These are phyloP conservation scores for Fusarium camptoceras DNA, from an alignment of 2,329 filamentous ascomycete species.

Conservation along the genomic window DNA sequence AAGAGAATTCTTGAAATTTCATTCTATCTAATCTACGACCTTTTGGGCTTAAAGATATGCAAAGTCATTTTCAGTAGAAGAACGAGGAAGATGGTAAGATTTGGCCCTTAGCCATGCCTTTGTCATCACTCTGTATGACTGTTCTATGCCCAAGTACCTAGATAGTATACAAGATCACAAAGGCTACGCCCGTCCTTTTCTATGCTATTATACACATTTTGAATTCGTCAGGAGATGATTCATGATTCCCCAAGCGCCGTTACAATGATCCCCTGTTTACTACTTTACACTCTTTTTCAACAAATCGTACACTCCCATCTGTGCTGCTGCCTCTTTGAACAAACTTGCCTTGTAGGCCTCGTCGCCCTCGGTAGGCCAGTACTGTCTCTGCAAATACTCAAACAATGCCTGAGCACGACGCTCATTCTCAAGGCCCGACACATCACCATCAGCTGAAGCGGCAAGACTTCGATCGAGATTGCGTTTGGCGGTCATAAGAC, in stretches of 20 bases:
- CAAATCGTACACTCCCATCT: constrained; percentile 59
- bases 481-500: constrained; percentile 58
- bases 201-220: constrained; percentile 21
- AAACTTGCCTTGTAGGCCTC: constrained; percentile 43
- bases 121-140: constrained; percentile 9
- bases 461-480: constrained; percentile 56
- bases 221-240: constrained; percentile 12
- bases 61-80: not conserved
- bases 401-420: constrained; percentile 56
- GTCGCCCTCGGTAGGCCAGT: constrained; percentile 48
- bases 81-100: not conserved
- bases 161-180: constrained; percentile 16
- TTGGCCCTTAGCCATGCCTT: not conserved
- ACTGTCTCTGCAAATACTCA: constrained; percentile 56
- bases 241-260: not conserved
- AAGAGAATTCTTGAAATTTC: not conserved
- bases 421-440: constrained; percentile 52
- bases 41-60: not conserved
- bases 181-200: not conserved
- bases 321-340: constrained; percentile 51
- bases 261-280: constrained; percentile 15
- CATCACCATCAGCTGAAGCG: constrained; percentile 47
- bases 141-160: not conserved
- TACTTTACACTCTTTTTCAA: constrained; percentile 38
- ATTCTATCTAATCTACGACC: not conserved